phyloP scores from a whole-genome alignment of 164 flowering plant genomes.

The Annona squamosa region DNA sequence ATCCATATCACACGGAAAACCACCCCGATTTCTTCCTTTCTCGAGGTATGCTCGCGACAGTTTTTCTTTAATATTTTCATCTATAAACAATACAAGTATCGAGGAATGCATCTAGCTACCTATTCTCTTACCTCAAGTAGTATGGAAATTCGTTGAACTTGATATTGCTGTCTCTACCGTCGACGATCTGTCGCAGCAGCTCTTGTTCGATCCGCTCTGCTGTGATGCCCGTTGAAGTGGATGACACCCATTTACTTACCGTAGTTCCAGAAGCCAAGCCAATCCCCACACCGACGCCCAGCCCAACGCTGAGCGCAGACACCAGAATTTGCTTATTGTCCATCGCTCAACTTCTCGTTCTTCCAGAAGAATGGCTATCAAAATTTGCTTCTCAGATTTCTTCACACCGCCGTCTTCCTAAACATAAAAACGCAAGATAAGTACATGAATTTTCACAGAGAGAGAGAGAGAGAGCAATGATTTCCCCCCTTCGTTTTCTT shows the following conservation, averaged over 20 bases:
- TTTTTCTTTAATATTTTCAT: background rate
- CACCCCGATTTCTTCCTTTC: constrained; percentile 3
- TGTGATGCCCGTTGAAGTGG: constrained; percentile 28
- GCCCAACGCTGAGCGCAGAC: constrained; percentile 83
- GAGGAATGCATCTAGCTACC: background rate
- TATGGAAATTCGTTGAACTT: constrained; percentile 83
- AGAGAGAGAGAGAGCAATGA: background rate
- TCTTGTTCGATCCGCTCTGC: constrained; percentile 60
- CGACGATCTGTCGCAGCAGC: constrained; percentile 49
- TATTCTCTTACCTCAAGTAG: constrained; percentile 54
- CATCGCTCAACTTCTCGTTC: constrained; percentile 27
- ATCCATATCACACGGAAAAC: constrained; percentile 1
- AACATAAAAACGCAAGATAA: constrained; percentile 3
- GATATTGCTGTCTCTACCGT: constrained; percentile 65
- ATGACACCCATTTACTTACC: constrained; percentile 49
- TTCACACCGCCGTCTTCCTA: constrained; percentile 5
- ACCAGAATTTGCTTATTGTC: constrained; percentile 60
- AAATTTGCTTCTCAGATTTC: background rate
- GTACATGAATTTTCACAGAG: background rate
- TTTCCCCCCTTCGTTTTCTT: background rate
- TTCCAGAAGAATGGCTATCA: background rate
- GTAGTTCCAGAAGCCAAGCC: constrained; percentile 76
- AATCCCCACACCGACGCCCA: constrained; percentile 84
- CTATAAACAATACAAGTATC: background rate
- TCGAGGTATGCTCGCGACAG: constrained; percentile 3